These are phyloP conservation scores for Cyclotella baltica DNA, from an alignment of 108 stramenopile species.

Conservation along the genomic window DNA sequence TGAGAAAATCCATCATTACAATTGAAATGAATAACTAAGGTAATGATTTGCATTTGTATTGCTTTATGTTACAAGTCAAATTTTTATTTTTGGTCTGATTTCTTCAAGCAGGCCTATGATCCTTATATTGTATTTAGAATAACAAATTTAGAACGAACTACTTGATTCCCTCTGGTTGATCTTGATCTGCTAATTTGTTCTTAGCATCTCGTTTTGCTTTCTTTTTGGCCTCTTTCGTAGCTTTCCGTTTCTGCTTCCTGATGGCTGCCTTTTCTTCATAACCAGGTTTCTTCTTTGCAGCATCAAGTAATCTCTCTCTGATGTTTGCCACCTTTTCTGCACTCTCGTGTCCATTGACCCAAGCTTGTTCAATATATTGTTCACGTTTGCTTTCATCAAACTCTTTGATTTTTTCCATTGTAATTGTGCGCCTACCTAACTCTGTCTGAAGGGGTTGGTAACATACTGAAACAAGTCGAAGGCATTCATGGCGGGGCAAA, in stretches of 20 bases:
- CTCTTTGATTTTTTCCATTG: constrained; percentile 78
- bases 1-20: too few species aligned
- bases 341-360: constrained; percentile 77
- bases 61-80: too few species aligned
- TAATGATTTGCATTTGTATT: too few species aligned
- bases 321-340: constrained; percentile 89
- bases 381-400: constrained; percentile 66
- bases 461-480: constrained; percentile 78
- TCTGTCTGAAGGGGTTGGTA: constrained; percentile 84
- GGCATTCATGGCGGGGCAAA: constrained; percentile 83
- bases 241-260: constrained; percentile 76
- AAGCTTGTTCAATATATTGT: constrained; percentile 59
- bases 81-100: too few species aligned
- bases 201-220: constrained; percentile 57
- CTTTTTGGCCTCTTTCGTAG: constrained; percentile 70
- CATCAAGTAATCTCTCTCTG: constrained; percentile 78
- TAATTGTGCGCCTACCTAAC: constrained; percentile 83
- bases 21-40: too few species aligned
- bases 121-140: background rate
- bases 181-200: background rate
- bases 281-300: constrained; percentile 77
- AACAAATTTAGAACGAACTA: too few species aligned
- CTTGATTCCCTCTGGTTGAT: background rate
- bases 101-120: too few species aligned
- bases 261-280: constrained; percentile 79